Base-by-base conservation (phyloP, 352 stramenopile genomes). In the Phytophthora parvispora region DNA sequence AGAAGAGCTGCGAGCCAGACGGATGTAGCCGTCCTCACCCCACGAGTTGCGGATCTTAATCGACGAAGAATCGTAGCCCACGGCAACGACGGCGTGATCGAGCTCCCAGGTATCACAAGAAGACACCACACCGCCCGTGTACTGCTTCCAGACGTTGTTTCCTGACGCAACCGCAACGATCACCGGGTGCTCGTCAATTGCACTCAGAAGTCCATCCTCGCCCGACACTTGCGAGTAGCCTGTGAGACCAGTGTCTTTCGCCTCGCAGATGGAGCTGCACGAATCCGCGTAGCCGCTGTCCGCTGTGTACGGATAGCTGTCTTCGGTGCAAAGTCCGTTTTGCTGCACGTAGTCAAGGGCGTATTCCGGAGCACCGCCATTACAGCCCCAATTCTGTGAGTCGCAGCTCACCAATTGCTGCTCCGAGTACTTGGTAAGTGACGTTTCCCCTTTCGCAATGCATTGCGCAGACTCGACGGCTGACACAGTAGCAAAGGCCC, bases 21-120 rank as follows among this genome's bases (percentile, higher is more conserved):
- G 86, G 52, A 99, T 97, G 86, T 98, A 99, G 42, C 97, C 97
- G 38, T 88, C 71, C 58, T 96, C 89, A 42, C 96, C 95, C 98
- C 97, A 99, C 42, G 97, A 99, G 80, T 99, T 99, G 65, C 97
- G 98, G 28, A 99, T 91, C 77, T 99, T 99, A 87, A 95, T 98
- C 13, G 82, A 81, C 4, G 81, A 85, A 12, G 78, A 79, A 65
- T 96, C 93, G 80, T 99, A 99, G 12, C 98, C 97, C 18, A 99
- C 97, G 0, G 91, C 93, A 48, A 99, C 84, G 9, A 99, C 97
- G 40, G 97, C 98, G 74, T 99, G 98, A 71, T 99, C 98, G 45
- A 99, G 90, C 34, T 95, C 81, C 29, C 81, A 84, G 45, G 91
- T 92, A 66, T 84, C 87, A 40, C 79, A 89, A 6, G 63, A 79